Evolutionary conservation across 495 filamentous ascomycete genomes (phyloP), one percentile per base, ranked within the genome.

Genomic region (Penicillium lividum): DNA sequence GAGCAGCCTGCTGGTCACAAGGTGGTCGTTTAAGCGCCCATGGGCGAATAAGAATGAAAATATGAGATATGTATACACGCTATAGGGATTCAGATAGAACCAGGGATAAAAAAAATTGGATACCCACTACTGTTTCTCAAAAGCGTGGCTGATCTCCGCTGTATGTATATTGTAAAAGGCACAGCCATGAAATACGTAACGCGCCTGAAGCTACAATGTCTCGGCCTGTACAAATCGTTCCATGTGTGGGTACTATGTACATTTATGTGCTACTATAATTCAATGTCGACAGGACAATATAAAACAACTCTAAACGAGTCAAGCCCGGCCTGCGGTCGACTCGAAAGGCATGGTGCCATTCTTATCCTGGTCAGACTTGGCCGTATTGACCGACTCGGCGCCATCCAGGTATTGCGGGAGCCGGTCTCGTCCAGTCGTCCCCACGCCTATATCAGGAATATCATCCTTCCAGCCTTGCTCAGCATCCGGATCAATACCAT

Each of bases 1-100:
- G 77, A 81, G 72, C 54, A 68, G 57, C 51, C 71, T 48, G 77
- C 78, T 51, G 50, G 15, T n/a, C 71, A 79, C 69, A 68, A 79
- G 74, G 71, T 79, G 31, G 66, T 73, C 61, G 48, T 73, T 40
- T 73, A 75, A 58, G 61, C 25, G 33, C 10, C 8, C 4, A 15
- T 4, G 5, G 1, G 29, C 13, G 13, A 31, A 33, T 22, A 25
- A 55, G 47, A 34, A 55, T 47, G 53, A 55, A 33, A 18, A 43
- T 27, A 54, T 54, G 51, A 54, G 18, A 28, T 5, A 42, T 31
- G 15, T 34, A 44, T 54, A 11, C 22, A 10, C 5, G 7, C 0
- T 30, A 31, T 30, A 33, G 27, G 46, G 28, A 49, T 30, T 47
- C 27, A 9, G 11, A 47, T 52, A 46, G 31, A 53, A 46, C 7